Evolutionary conservation across 257 asterid species (phyloP).

Genomic region (Solanum virginianum): DNA sequence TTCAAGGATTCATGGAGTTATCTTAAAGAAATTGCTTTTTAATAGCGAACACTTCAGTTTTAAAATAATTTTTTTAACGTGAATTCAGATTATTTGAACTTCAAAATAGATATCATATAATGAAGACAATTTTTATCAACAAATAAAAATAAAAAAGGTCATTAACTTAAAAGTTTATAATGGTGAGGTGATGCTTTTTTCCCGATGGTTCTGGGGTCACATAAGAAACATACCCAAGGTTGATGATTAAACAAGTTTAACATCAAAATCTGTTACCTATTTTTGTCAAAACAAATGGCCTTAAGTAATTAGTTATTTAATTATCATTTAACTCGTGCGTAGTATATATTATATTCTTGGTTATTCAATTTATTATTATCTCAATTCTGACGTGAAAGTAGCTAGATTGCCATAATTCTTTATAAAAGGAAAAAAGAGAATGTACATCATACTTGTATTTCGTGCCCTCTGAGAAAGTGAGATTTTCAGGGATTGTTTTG

Average conservation of each 20-base stretch:
- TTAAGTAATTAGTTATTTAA: neutral
- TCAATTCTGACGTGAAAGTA: neutral
- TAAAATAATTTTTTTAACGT: neutral
- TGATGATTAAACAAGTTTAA: slow-evolving; percentile 8
- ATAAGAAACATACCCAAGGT: slow-evolving; percentile 10
- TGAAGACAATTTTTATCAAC: too few species aligned
- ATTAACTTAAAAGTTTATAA: neutral
- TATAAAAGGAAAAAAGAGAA: neutral
- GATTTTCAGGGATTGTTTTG: neutral
- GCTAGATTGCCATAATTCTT: neutral
- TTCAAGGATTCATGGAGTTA: neutral
- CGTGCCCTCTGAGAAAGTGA: neutral
- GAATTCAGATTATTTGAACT: neutral
- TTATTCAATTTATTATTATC: neutral
- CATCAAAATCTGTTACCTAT: slow-evolving; percentile 12
- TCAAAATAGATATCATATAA: too few species aligned
- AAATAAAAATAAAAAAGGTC: neutral
- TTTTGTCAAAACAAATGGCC: neutral
- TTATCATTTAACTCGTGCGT: neutral
- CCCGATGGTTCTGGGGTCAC: slow-evolving; percentile 2
- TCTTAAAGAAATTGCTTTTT: neutral
- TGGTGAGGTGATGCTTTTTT: slow-evolving; percentile 5
- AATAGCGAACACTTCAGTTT: neutral
- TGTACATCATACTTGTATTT: neutral
- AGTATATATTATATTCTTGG: neutral